phyloP scores from a whole-genome alignment of 768 basidiomycete genomes.

The Ephemerocybe angulata region DNA sequence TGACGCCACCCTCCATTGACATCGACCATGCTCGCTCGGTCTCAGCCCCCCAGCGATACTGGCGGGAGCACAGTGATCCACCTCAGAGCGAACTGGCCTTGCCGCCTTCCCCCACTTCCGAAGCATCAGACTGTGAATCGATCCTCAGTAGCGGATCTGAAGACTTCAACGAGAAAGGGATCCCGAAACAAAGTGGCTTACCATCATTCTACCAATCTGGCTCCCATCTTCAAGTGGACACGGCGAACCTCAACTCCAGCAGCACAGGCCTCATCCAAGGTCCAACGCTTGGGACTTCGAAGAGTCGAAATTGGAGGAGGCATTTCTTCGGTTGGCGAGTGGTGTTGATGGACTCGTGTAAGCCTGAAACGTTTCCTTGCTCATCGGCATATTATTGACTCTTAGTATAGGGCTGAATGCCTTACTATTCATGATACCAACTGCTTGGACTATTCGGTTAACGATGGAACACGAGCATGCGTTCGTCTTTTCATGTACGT shows the following conservation, averaged over 20 bases:
- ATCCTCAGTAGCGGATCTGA: slow-evolving; percentile 16
- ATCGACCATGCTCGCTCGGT: not conserved
- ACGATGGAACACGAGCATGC: slow-evolving; percentile 45
- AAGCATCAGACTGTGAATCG: slow-evolving; percentile 13
- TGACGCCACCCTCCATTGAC: not conserved
- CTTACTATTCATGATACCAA: slow-evolving; percentile 60
- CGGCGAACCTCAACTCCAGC: too few species aligned
- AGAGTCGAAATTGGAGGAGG: not conserved
- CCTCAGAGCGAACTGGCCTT: not conserved
- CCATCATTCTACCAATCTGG: slow-evolving; percentile 19
- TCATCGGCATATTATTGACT: not conserved
- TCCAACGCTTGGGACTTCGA: too few species aligned
- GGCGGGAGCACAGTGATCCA: not conserved
- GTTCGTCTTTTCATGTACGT: slow-evolving; percentile 61
- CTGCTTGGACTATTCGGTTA: slow-evolving; percentile 59
- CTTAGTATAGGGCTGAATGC: slow-evolving; percentile 60
- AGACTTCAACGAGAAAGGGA: slow-evolving; percentile 4
- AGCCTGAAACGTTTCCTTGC: not conserved
- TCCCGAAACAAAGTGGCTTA: slow-evolving; percentile 8
- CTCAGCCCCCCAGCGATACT: not conserved
- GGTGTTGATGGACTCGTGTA: slow-evolving; percentile 25
- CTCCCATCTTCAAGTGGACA: not conserved
- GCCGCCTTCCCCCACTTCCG: slow-evolving; percentile 13
- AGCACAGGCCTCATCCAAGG: too few species aligned
- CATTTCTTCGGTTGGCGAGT: slow-evolving; percentile 22